Evolutionary conservation across 352 stramenopile species (phyloP).

Genomic region (Pythium folliculosum): DNA sequence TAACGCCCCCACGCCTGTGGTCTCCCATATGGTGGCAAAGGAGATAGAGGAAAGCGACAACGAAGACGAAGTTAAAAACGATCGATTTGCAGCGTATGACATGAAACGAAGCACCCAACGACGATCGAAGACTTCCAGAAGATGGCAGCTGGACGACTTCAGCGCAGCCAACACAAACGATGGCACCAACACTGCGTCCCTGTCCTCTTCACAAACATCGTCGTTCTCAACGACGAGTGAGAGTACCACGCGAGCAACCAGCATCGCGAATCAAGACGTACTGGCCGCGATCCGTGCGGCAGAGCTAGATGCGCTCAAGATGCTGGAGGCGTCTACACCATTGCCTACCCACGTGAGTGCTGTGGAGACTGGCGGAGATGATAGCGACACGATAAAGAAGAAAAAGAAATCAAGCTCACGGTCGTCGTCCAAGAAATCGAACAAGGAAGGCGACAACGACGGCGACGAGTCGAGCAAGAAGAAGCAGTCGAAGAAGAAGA

Average conservation of each 20-base stretch:
- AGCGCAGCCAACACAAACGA: constrained; percentile 1
- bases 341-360: background rate
- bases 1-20: background rate
- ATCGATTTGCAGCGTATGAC: constrained; percentile 57
- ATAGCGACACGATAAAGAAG: constrained; percentile 8
- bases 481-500: constrained; percentile 27
- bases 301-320: constrained; percentile 62
- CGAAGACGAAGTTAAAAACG: constrained; percentile 27
- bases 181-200: constrained; percentile 5
- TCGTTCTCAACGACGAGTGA: constrained; percentile 20
- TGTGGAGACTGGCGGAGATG: too few species aligned
- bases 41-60: constrained; percentile 13
- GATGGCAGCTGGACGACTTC: constrained; percentile 47
- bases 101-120: constrained; percentile 18
- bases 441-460: background rate
- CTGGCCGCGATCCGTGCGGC: constrained; percentile 70
- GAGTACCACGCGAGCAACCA: background rate
- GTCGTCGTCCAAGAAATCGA: constrained; percentile 5
- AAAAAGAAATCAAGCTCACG: constrained; percentile 13
- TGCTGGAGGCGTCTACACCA: constrained; percentile 38
- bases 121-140: constrained; percentile 42
- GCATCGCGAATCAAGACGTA: constrained; percentile 43
- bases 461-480: constrained; percentile 8
- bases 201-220: constrained; percentile 16
- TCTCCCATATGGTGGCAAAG: background rate